Evolutionary conservation across 305 asterid species (phyloP), one percentile per base, ranked within the genome.

Genomic region (Stenogyne calaminthoides): DNA sequence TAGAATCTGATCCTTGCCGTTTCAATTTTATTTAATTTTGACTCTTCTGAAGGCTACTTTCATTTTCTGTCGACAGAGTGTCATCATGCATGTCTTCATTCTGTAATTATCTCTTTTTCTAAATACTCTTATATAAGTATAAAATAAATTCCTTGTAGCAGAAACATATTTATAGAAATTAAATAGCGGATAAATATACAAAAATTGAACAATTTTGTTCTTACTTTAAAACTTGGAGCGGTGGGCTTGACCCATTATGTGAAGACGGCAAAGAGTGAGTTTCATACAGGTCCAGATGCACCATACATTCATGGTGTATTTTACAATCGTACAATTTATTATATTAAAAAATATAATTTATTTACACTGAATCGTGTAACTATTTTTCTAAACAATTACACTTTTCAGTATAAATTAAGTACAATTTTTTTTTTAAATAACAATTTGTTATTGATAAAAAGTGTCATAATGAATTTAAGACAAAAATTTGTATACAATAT

Each of bases 51-150:
- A 75, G 63, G 44, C 19, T 67, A 19, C 55, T 19, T 78, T 49
- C 81, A 20, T 51, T 70, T 70, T 70, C 22, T 36, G 58, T 72
- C 32, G 56, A 58, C 75, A 60, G 78, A 80, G 82, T 83, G 86
- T 71, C 81, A 47, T 73, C 82, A 81, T 81, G 66, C 68, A 69
- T 82, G 83, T 77, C 56, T 67, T 72, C 83, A 80, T 78, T 67
- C 15, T 72, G 55, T 47, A 47, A 47, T 46, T 12, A 46, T 46
- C 52, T 46, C 5, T 12, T 46, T 46, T 46, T 12, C 47, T 42
- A 11, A 44, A 44, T 44, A 25, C 3, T 25, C 29, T 3, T 25
- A 25, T 2, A 12, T 47, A 47, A 47, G 15, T 47, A 47, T 47
- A 47, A 47, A 47, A 14, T 47, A n/a, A 47, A 47, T 47, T 47